phyloP scores from a whole-genome alignment of 768 basidiomycete genomes.

The Xerocomellus amylosporus region DNA sequence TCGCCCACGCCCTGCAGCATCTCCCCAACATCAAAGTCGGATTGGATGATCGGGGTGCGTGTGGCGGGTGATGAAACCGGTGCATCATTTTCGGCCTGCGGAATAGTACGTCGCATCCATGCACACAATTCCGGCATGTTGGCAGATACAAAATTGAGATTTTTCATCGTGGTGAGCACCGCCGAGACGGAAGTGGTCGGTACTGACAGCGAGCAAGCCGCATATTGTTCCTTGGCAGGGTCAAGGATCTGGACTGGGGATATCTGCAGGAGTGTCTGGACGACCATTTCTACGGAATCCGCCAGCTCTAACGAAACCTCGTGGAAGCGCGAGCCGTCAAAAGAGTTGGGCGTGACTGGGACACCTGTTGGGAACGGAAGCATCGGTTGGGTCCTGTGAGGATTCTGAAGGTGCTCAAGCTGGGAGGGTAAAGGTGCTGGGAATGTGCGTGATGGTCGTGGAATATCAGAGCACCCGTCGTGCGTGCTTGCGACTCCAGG shows the following conservation, averaged over 20 bases:
- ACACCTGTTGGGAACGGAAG: constrained; percentile 11
- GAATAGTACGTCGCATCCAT: constrained; percentile 12
- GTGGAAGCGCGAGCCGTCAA: constrained; percentile 42
- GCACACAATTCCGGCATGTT: constrained; percentile 54
- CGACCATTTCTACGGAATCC: constrained; percentile 85
- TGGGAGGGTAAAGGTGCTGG: constrained; percentile 80
- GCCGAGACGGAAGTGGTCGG: constrained; percentile 87
- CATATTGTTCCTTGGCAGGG: constrained; percentile 90
- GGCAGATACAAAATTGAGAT: constrained; percentile 90
- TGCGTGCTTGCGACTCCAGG: constrained; percentile 14
- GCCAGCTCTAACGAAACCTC: constrained; percentile 86
- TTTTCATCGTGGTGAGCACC: constrained; percentile 89
- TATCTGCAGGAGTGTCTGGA: constrained; percentile 88
- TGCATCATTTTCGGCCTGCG: constrained; percentile 17
- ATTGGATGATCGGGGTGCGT: constrained; percentile 23
- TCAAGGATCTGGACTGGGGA: constrained; percentile 89
- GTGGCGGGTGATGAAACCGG: constrained; percentile 18
- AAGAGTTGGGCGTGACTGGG: constrained; percentile 20
- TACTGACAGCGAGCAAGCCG: constrained; percentile 82
- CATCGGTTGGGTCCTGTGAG: constrained; percentile 39
- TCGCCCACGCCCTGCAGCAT: constrained; percentile 88
- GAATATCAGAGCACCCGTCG: constrained; percentile 34
- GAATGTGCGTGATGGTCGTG: constrained; percentile 70
- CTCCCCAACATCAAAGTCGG: constrained; percentile 91
- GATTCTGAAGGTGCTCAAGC: constrained; percentile 72